Base-by-base conservation (phyloP, 441 rosid genomes). In the Kokia cookei region DNA sequence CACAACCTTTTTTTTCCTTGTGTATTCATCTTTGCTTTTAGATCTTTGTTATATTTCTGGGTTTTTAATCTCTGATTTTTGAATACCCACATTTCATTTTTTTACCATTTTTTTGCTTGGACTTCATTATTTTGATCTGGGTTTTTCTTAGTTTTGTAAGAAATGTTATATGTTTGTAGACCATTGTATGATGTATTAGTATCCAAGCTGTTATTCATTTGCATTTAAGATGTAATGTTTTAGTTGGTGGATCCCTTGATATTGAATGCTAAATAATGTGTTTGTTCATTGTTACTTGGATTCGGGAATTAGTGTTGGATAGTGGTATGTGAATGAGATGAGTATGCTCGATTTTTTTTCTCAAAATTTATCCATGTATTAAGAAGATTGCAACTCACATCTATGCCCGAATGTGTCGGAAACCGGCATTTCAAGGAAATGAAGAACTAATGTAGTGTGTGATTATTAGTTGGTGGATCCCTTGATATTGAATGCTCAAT, bases 221-320 rank as follows among this genome's bases (percentile, higher is more conserved):
- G 73, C 47, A 47, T 72, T 66, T 42, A 51, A 50, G 24, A 19
- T 65, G 76, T 58, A 40, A 40, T 51, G 58, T 71, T 65, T 19
- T 57, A 66, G 73, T 27, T 27, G 24, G 32, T 68, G 79, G 85
- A 51, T 74, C 73, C 60, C 12, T 79, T 10, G 47, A 43, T 43
- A 43, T 43, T 43, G 47, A 43, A 43, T 43, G 47, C 13, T 43
- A 43, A 43, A 43, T 10, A 43, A 43, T 43, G 47, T 43, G 47
- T 43, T 43, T 43, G 47, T 43, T 43, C 47, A 43, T 2, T 43
- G 47, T 43, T 43, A 43, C 47, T 43, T 43, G 47, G 47, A 43
- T 43, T 2, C 47, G 13, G 47, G 47, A 43, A 43, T 43, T 13
- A 43, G 47, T 43, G 47, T 43, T 43, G 47, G 47, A 43, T 1